A percentile compares a stretch with the other conserved stretches of the same genome.
Evolutionary conservation across 768 basidiomycete genomes (phyloP).

Genomic region (Tulasnella sp.): DNA sequence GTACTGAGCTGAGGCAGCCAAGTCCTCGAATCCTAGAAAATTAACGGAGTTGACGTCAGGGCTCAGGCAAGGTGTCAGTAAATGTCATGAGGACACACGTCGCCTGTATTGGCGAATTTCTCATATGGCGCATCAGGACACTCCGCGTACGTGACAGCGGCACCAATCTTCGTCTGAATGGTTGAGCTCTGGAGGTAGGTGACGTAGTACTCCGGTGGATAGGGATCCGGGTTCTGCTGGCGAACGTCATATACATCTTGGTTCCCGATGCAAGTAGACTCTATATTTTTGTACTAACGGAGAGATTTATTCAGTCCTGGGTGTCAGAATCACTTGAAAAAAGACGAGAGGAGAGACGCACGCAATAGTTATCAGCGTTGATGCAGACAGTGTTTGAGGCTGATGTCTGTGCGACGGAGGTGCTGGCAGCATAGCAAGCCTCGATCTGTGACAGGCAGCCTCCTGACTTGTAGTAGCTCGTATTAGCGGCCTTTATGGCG

Average conservation of each 20-base stretch:
- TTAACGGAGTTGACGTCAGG: too few species aligned
- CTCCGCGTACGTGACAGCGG: conserved; percentile 38
- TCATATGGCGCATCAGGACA: conserved; percentile 38
- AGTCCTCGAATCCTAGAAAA: conserved; percentile 49
- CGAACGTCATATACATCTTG: conserved; percentile 47
- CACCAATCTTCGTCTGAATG: conserved; percentile 43
- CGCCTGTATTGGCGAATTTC: conserved; percentile 43
- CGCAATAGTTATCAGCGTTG: conserved; percentile 46
- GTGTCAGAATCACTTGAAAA: too few species aligned
- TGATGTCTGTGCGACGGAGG: conserved; percentile 21
- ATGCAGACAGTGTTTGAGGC: conserved; percentile 42
- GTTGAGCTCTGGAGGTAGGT: conserved; percentile 33
- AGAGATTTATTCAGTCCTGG: background rate
- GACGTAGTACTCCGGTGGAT: conserved; percentile 49
- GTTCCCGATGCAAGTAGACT: conserved; percentile 41
- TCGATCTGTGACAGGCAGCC: conserved; percentile 48
- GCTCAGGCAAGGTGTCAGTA: too few species aligned
- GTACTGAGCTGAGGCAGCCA: conserved; percentile 40
- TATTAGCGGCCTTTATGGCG: conserved; percentile 38
- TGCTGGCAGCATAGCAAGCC: conserved; percentile 48
- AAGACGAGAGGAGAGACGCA: conserved; percentile 25
- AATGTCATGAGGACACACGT: conserved; percentile 37
- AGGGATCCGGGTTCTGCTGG: conserved; percentile 41
- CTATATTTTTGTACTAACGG: conserved; percentile 37
- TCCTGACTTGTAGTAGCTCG: conserved; percentile 36